Base-by-base conservation (phyloP, 768 basidiomycete genomes). In the Rhodotorula taiwanensis region DNA sequence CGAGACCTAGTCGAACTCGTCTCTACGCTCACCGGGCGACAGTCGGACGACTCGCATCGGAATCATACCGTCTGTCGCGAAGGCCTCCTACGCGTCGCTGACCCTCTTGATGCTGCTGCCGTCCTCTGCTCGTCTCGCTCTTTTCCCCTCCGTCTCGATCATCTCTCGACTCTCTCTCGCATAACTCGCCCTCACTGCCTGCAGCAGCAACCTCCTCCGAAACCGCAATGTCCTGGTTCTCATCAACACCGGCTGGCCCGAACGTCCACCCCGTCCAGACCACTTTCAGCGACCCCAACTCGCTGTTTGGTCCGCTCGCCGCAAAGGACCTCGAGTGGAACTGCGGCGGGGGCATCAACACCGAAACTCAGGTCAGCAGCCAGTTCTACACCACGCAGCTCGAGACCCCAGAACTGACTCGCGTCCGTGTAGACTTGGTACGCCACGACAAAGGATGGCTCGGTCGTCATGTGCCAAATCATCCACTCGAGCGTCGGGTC, bases 201-300 rank as follows among this genome's bases (percentile, higher is more conserved):
- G 6, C 23, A 23, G 33, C 50, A 5, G 16, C 4, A 11, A 1
- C 50, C 15, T n/a, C 34, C 34, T 52, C n/a, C 34, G 13, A 11
- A 6, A 5, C 7, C 48, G 52, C 21, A 42, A 64, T 70, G 71
- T 65, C 63, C 28, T 72, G 71, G 71, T 69, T 72, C 60, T 65
- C 71, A 7, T 49, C 71, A 25, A 6, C 48, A 23, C 9, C 63
- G 3, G 42, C 57, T 16, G 72, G 65, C 4, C 65, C 84, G 52
- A 97, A 88, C 72, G 84, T 97, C 72, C 85, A 86, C 72, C 85
- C 93, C 5, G 86, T 93, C 64, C 84, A 88, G 8, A 79, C 81
- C n/a, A 79, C 77, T 42, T 77, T 79, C 71, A 75, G 80, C n/a
- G 60, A 58, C 48, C 77, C 80, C 18, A 78, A 80, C 11, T 83